phyloP scores from a whole-genome alignment of 2,329 filamentous ascomycete genomes.

The Clonostachys byssicola region DNA sequence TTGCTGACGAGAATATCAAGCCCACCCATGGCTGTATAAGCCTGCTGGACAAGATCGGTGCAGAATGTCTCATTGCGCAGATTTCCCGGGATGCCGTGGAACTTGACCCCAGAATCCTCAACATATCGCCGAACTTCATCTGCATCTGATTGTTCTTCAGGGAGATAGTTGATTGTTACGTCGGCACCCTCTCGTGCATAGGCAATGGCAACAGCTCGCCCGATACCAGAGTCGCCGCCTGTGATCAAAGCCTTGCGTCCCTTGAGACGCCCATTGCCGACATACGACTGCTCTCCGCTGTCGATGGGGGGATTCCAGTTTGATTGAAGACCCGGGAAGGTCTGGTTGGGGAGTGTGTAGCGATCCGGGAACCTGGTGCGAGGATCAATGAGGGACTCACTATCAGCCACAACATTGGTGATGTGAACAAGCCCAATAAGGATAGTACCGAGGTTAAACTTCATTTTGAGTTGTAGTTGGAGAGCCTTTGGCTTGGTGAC shows the following conservation, averaged over 20 bases:
- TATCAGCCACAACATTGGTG: too few relatives aligned
- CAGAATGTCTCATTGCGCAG: slow-evolving; percentile 64
- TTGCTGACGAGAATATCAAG: slow-evolving; percentile 77
- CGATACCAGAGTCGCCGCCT: slow-evolving; percentile 38
- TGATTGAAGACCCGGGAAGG: too few relatives aligned
- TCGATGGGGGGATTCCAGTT: not conserved
- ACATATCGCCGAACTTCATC: slow-evolving; percentile 21
- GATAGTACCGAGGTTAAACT: too few relatives aligned
- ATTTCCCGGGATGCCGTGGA: slow-evolving; percentile 61
- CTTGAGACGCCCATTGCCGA: slow-evolving; percentile 35
- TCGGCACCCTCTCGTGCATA: slow-evolving; percentile 56
- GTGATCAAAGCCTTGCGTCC: slow-evolving; percentile 49
- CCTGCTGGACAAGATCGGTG: slow-evolving; percentile 63
- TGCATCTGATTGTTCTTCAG: slow-evolving; percentile 51
- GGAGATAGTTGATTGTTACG: slow-evolving; percentile 50
- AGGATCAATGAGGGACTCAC: not conserved
- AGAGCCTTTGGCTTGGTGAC: too few relatives aligned
- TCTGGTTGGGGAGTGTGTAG: too few relatives aligned
- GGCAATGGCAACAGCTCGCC: slow-evolving; percentile 35
- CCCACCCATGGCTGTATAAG: slow-evolving; percentile 59
- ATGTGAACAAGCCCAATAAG: too few relatives aligned
- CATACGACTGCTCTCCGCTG: slow-evolving; percentile 18
- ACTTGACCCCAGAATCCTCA: slow-evolving; percentile 53
- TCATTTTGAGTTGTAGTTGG: too few relatives aligned
- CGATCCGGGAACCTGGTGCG: not conserved